Evolutionary conservation across 345 rosid species (phyloP).

Genomic region (Corchorus capsularis): DNA sequence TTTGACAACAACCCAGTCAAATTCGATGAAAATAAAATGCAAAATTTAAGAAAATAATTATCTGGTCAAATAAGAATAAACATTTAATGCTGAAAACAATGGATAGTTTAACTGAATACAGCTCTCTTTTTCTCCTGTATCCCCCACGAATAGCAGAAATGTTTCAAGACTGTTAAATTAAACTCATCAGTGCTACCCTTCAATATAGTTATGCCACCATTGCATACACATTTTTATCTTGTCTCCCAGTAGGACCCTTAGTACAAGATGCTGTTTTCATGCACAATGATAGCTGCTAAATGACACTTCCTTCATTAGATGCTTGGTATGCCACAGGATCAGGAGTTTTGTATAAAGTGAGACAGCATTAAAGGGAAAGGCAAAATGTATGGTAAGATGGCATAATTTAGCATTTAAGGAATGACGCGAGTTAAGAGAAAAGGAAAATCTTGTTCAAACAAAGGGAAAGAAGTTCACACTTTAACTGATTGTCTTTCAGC

Average conservation of each 20-base stretch:
- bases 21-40: not conserved
- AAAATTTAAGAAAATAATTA: conserved; percentile 14
- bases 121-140: not conserved
- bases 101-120: not conserved
- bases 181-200: not conserved
- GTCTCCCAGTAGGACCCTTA: not conserved
- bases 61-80: not conserved
- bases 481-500: not conserved
- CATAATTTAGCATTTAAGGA: not conserved
- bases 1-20: conserved; percentile 26
- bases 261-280: not conserved
- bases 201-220: not conserved
- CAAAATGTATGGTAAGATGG: not conserved
- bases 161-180: not conserved
- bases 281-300: conserved; percentile 1
- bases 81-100: not conserved
- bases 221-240: not conserved
- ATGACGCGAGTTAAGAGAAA: not conserved
- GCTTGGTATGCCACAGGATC: not conserved
- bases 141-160: not conserved
- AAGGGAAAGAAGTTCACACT: conserved; percentile 7
- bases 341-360: not conserved
- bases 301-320: not conserved
- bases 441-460: not conserved
- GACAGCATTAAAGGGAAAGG: not conserved